Conservation (phyloP, 768 basidiomycete genomes). For the Termitomyces sp. region DNA sequence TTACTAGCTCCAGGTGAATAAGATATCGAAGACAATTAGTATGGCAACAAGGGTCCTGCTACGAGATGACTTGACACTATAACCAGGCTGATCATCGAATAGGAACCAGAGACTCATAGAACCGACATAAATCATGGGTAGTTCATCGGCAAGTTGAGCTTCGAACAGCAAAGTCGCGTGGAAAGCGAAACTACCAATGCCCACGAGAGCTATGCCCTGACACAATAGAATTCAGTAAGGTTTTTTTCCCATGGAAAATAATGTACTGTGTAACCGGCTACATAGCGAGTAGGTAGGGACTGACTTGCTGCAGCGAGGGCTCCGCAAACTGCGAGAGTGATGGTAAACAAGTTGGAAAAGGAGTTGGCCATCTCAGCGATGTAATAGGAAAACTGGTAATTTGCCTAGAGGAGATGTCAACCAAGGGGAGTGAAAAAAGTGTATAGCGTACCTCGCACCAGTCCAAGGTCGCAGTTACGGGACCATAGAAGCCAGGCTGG, state of each 20-base stretch:
- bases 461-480: constrained; percentile 63
- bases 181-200: constrained; percentile 74
- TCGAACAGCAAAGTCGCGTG: constrained; percentile 72
- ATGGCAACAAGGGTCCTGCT: constrained; percentile 33
- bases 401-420: constrained; percentile 36
- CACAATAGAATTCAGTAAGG: not conserved
- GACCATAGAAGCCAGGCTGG: constrained; percentile 49
- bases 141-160: constrained; percentile 76
- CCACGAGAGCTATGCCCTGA: constrained; percentile 64
- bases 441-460: constrained; percentile 58
- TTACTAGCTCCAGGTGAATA: constrained; percentile 74
- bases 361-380: constrained; percentile 77
- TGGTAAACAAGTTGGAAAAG: constrained; percentile 61
- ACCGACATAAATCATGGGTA: constrained; percentile 76
- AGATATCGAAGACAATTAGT: constrained; percentile 42
- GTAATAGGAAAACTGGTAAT: constrained; percentile 74
- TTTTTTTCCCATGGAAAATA: not conserved
- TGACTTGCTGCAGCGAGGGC: constrained; percentile 26
- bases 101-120: constrained; percentile 55
- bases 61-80: constrained; percentile 27
- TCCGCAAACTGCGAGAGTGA: constrained; percentile 48
- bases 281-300: constrained; percentile 35
- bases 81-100: constrained; percentile 53
- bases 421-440: not conserved
- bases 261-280: constrained; percentile 35